These are phyloP conservation scores for Debaryomyces sp. DNA, from an alignment of 1,139 yeast genomes.

Conservation along the genomic window DNA sequence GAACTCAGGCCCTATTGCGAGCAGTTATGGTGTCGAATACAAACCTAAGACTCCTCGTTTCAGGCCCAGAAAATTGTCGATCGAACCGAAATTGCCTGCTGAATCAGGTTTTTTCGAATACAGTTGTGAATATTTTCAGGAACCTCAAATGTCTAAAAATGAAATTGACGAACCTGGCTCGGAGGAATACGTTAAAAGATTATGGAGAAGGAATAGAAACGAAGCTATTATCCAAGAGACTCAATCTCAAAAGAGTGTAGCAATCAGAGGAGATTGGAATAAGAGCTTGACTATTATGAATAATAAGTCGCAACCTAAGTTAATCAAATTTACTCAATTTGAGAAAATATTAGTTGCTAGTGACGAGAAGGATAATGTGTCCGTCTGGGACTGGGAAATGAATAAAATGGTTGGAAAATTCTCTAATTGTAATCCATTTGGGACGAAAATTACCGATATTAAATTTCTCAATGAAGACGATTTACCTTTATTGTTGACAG, in stretches of 20 bases:
- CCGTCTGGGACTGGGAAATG: conserved; percentile 88
- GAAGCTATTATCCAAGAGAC: conserved; percentile 86
- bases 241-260: conserved; percentile 83
- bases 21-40: conserved; percentile 53
- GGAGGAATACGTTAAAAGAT: conserved; percentile 74
- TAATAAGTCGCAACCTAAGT: conserved; percentile 78
- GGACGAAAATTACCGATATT: conserved; percentile 85
- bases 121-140: conserved; percentile 91
- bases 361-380: conserved; percentile 81
- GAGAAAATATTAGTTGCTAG: conserved; percentile 81
- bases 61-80: conserved; percentile 35
- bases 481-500: conserved; percentile 77
- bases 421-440: conserved; percentile 83
- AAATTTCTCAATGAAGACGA: conserved; percentile 93
- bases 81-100: conserved; percentile 57
- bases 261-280: conserved; percentile 87
- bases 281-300: conserved; percentile 62
- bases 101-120: conserved; percentile 83
- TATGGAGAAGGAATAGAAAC: conserved; percentile 90
- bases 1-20: conserved; percentile 43
- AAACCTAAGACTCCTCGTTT: conserved; percentile 58
- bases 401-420: conserved; percentile 63
- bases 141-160: conserved; percentile 88
- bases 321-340: conserved; percentile 83
- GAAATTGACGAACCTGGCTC: conserved; percentile 96